A percentile compares a stretch with the other conserved stretches of the same genome.
Conservation (phyloP, 2,329 filamentous ascomycete species). For the Allantophomopsis cytisporea region DNA sequence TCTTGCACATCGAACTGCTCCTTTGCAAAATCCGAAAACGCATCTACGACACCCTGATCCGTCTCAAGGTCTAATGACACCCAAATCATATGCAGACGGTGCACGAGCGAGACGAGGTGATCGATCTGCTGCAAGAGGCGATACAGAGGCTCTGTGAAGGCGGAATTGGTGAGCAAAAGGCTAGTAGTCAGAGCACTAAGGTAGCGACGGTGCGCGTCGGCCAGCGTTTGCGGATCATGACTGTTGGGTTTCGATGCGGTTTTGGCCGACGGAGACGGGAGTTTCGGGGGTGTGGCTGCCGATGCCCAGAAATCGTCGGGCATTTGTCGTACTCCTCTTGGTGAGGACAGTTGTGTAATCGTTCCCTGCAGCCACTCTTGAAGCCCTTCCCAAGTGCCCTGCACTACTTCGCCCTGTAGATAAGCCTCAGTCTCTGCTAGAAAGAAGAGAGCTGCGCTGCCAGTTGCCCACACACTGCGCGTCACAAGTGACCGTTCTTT, state of each 20-base stretch:
- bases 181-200: slow-evolving; percentile 53
- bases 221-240: slow-evolving; percentile 77
- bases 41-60: slow-evolving; percentile 70
- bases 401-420: slow-evolving; percentile 79
- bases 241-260: slow-evolving; percentile 3
- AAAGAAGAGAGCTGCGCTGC: slow-evolving; percentile 78
- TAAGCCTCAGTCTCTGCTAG: slow-evolving; percentile 79
- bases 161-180: slow-evolving; percentile 49
- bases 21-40: slow-evolving; percentile 53
- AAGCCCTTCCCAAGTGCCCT: slow-evolving; percentile 69
- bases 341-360: neutral
- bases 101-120: slow-evolving; percentile 63
- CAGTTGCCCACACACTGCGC: slow-evolving; percentile 81
- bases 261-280: slow-evolving; percentile 2
- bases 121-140: slow-evolving; percentile 63
- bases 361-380: slow-evolving; percentile 50
- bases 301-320: slow-evolving; percentile 4
- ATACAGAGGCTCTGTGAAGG: slow-evolving; percentile 53
- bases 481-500: slow-evolving; percentile 51
- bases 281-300: slow-evolving; percentile 1
- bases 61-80: slow-evolving; percentile 66
- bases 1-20: slow-evolving; percentile 58
- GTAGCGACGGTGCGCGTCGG: slow-evolving; percentile 67
- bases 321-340: slow-evolving; percentile 4
- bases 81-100: slow-evolving; percentile 65